These are phyloP conservation scores for Salix arbutifolia DNA, from an alignment of 345 rosid genomes.

Conservation along the genomic window DNA sequence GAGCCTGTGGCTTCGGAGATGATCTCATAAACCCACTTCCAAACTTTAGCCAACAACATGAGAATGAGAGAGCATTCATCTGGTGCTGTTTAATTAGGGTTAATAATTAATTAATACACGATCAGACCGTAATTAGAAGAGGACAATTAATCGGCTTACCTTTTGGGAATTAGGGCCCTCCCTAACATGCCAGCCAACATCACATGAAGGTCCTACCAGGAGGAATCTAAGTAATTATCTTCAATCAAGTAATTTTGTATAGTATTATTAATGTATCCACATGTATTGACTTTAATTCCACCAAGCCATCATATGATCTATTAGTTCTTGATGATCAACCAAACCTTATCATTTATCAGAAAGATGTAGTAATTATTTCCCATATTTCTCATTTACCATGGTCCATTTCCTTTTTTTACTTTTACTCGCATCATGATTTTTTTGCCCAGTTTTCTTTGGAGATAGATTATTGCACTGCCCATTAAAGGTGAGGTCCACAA, in stretches of 20 bases:
- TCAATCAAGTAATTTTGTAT: slow-evolving; percentile 6
- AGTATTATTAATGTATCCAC: slow-evolving; percentile 5
- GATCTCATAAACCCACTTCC: neutral
- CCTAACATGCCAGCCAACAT: slow-evolving; percentile 20
- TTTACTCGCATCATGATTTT: neutral
- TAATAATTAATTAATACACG: neutral
- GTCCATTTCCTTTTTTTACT: neutral
- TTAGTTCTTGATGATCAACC: slow-evolving; percentile 8
- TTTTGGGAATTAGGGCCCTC: neutral
- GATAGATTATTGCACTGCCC: neutral
- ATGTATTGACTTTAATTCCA: slow-evolving; percentile 23
- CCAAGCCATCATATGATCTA: neutral
- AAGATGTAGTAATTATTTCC: neutral
- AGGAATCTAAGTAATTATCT: slow-evolving; percentile 25
- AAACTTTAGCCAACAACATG: slow-evolving; percentile 1
- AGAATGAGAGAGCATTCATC: neutral
- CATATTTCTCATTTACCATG: neutral
- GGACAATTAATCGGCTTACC: neutral
- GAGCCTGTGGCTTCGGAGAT: neutral
- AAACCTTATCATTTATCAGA: slow-evolving; percentile 8
- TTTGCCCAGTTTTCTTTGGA: slow-evolving; percentile 17
- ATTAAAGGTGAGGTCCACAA: slow-evolving; percentile 3
- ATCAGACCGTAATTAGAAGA: neutral
- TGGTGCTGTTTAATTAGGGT: too few species aligned
- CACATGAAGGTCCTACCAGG: slow-evolving; percentile 19